These are phyloP conservation scores for Phaeoacremonium minimum DNA, from an alignment of 2,329 filamentous ascomycete species.

Conservation along the genomic window DNA sequence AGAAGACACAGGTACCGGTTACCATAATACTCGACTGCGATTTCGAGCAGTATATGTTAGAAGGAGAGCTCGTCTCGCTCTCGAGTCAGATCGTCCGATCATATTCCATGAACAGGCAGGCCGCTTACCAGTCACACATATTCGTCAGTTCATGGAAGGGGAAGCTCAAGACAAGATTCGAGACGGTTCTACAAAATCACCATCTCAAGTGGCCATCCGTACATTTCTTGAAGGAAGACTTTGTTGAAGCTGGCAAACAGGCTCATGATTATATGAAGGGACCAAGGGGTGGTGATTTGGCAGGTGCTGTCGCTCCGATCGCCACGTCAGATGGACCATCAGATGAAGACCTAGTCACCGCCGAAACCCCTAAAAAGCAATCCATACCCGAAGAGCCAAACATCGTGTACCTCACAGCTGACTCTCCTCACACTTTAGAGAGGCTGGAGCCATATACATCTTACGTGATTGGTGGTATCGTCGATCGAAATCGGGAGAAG, in stretches of 20 bases:
- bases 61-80: slow-evolving; percentile 80
- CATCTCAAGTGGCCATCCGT: slow-evolving; percentile 79
- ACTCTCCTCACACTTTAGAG: slow-evolving; percentile 81
- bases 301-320: slow-evolving; percentile 45
- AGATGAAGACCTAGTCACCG: neutral
- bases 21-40: slow-evolving; percentile 85
- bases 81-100: slow-evolving; percentile 78
- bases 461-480: slow-evolving; percentile 90
- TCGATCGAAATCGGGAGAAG: slow-evolving; percentile 96
- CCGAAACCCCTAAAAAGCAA: slow-evolving; percentile 23
- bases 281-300: slow-evolving; percentile 49
- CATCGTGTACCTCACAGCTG: slow-evolving; percentile 85
- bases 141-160: slow-evolving; percentile 76
- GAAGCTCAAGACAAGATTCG: slow-evolving; percentile 71
- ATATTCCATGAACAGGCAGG: slow-evolving; percentile 81
- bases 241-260: slow-evolving; percentile 61
- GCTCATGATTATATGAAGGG: slow-evolving; percentile 66
- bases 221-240: slow-evolving; percentile 69
- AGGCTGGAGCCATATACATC: slow-evolving; percentile 81
- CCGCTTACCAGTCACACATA: slow-evolving; percentile 65
- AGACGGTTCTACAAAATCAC: slow-evolving; percentile 65
- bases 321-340: too few species aligned
- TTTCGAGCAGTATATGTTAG: slow-evolving; percentile 86
- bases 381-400: slow-evolving; percentile 19
- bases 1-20: slow-evolving; percentile 59